A percentile compares a stretch with the other conserved stretches of the same genome.
phyloP scores from a whole-genome alignment of 306 rosid species.

The Luffa acutangula region DNA sequence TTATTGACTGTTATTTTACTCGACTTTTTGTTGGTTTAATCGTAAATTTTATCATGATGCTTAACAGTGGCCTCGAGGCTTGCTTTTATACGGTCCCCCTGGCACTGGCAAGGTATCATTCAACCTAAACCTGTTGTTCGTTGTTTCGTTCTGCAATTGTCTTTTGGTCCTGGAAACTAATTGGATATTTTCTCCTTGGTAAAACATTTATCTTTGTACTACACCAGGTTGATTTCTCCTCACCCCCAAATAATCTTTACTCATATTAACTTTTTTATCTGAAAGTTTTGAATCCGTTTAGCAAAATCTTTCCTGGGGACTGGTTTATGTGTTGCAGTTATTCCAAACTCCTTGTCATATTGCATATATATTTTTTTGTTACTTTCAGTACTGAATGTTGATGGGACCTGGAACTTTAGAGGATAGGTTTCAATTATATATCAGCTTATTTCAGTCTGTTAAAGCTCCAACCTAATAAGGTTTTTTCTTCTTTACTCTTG shows the following conservation, averaged over 20 bases:
- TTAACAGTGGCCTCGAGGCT: slow-evolving; percentile 78
- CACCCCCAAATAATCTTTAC: not conserved
- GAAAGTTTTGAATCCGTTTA: not conserved
- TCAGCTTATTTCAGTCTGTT: not conserved
- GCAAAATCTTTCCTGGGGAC: not conserved
- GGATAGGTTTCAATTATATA: not conserved
- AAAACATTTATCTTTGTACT: not conserved
- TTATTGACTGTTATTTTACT: not conserved
- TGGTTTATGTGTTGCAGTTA: not conserved
- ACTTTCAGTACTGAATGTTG: not conserved
- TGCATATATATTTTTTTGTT: not conserved
- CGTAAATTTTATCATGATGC: not conserved
- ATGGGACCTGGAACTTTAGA: not conserved
- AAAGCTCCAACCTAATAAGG: not conserved
- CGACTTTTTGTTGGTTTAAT: not conserved
- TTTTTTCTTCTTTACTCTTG: not conserved
- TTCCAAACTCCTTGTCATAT: not conserved
- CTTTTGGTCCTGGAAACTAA: not conserved
- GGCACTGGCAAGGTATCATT: slow-evolving; percentile 80
- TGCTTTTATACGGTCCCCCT: slow-evolving; percentile 83
- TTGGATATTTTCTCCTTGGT: not conserved
- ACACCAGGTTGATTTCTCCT: not conserved
- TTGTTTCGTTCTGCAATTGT: not conserved
- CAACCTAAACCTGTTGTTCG: not conserved
- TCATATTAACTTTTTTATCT: not conserved